Evolutionary conservation across 352 stramenopile genomes (phyloP).

Genomic region (Phytopythium vexans): DNA sequence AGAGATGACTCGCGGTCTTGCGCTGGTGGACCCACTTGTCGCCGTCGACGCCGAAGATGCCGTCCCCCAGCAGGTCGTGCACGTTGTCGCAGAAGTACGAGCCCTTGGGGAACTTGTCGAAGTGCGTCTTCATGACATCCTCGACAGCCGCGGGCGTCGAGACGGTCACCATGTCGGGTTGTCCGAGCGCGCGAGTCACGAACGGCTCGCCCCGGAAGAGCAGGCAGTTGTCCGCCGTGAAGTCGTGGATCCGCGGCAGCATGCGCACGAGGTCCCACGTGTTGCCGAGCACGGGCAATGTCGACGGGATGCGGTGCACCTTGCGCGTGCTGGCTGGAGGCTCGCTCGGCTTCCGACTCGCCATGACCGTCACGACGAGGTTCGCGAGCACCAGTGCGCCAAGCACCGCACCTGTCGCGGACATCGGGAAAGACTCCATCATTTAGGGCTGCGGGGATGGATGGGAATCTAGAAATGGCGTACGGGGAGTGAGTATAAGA

Average conservation of each 20-base stretch:
- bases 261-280: conserved; percentile 33
- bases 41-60: conserved; percentile 68
- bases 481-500: no score
- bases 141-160: conserved; percentile 45
- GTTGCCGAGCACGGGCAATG: conserved; percentile 40
- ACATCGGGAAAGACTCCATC: no score
- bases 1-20: conserved; percentile 84
- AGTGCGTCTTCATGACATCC: conserved; percentile 53
- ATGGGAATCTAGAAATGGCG: no score
- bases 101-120: conserved; percentile 71
- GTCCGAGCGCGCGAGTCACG: conserved; percentile 32
- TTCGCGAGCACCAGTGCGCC: no score
- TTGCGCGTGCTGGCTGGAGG: conserved; percentile 1
- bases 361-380: no score
- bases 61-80: conserved; percentile 48
- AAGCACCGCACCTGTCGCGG: no score
- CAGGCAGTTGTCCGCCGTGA: conserved; percentile 30
- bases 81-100: conserved; percentile 24
- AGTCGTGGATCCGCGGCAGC: conserved; percentile 38
- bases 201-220: conserved; percentile 28
- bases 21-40: conserved; percentile 60
- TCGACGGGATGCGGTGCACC: conserved; percentile 19
- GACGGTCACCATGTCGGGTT: conserved; percentile 38
- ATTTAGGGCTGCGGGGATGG: no score
- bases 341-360: no score